These are phyloP conservation scores for Neurospora terricola DNA, from an alignment of 495 filamentous ascomycete species.

Conservation along the genomic window DNA sequence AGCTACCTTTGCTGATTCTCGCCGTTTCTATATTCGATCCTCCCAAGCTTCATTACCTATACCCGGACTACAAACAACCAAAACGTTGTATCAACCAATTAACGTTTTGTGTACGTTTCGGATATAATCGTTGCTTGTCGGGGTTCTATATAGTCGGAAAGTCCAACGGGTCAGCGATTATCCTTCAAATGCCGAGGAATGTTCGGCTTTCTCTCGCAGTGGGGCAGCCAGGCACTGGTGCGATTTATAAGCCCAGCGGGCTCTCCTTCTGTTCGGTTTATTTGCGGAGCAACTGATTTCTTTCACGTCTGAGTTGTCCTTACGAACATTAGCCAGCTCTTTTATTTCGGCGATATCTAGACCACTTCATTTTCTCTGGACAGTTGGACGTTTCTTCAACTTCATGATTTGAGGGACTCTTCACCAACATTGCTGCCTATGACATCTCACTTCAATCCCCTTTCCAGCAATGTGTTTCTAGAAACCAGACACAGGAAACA, in stretches of 20 bases:
- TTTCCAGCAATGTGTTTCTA: not conserved
- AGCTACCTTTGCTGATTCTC: not conserved
- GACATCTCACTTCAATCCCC: not conserved
- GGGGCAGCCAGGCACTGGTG: not conserved
- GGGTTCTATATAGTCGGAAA: not conserved
- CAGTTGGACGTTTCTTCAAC: not conserved
- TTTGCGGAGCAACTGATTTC: not conserved
- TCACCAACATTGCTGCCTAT: not conserved
- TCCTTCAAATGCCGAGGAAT: not conserved
- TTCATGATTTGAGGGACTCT: not conserved
- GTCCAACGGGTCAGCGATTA: not conserved
- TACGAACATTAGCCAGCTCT: not conserved
- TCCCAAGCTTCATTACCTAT: not conserved
- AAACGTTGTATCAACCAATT: not conserved
- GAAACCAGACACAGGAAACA: not conserved
- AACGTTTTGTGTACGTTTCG: not conserved
- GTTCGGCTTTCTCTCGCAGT: not conserved
- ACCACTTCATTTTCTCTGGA: not conserved
- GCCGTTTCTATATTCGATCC: not conserved
- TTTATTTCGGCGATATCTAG: not conserved
- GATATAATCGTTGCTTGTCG: not conserved
- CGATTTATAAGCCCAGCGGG: not conserved
- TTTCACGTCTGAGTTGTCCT: not conserved
- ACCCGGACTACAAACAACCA: not conserved
- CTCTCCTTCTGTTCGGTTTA: not conserved